A percentile compares a stretch with the other conserved stretches of the same genome.
Conservation (phyloP, 2,329 filamentous ascomycete genomes). For the Fusarium buxicola region DNA sequence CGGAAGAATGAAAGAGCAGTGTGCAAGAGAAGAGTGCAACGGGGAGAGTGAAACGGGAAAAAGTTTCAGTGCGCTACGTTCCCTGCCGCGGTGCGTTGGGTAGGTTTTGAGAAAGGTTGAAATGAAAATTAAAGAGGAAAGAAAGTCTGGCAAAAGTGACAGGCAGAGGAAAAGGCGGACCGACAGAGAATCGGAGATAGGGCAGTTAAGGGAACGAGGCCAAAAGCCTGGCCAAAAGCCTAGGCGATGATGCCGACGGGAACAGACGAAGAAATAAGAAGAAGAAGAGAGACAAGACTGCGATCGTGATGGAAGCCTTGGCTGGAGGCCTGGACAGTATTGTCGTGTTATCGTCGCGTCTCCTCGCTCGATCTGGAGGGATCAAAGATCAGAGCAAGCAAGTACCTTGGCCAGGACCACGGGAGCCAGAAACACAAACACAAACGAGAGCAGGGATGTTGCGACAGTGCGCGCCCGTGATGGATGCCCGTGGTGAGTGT, state of each 20-base stretch:
- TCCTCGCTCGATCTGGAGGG: too few species aligned
- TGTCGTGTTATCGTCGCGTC: too few species aligned
- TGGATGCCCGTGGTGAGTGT: neutral
- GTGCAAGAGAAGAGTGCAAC: constrained; percentile 3
- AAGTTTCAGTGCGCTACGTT: neutral
- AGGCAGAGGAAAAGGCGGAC: too few species aligned
- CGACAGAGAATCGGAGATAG: neutral
- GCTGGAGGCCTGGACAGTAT: too few species aligned
- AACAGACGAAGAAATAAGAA: neutral
- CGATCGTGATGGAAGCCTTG: too few species aligned
- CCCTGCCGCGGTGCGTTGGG: neutral
- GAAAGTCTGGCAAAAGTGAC: too few species aligned
- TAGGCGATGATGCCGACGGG: neutral
- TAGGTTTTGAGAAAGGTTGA: neutral
- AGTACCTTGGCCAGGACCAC: neutral
- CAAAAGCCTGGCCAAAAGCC: neutral
- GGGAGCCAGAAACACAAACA: too few species aligned
- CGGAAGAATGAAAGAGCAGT: neutral
- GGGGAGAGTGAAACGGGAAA: neutral
- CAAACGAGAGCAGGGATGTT: too few species aligned
- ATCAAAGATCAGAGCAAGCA: too few species aligned
- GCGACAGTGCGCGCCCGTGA: neutral
- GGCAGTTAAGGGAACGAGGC: neutral
- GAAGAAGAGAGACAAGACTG: too few species aligned
- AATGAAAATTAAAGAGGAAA: neutral